A percentile compares a stretch with the other conserved stretches of the same genome.
phyloP scores from a whole-genome alignment of 345 rosid species.

The Syzygium aromaticum region DNA sequence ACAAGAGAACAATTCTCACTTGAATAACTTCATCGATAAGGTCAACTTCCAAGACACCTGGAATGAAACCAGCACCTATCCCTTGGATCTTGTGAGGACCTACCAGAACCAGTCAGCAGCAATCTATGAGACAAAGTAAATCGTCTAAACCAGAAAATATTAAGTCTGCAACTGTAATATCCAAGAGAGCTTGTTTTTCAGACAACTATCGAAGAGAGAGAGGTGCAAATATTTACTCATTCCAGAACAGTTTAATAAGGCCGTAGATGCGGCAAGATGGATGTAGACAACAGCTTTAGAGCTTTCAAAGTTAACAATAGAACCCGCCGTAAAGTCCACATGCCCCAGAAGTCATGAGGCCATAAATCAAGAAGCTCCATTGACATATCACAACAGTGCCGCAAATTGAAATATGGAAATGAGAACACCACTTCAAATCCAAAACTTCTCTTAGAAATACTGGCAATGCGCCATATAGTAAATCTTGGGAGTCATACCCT shows the following conservation, averaged over 20 bases:
- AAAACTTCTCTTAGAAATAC: background rate
- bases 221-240: background rate
- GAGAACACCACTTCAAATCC: background rate
- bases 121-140: background rate
- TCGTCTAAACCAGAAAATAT: background rate
- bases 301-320: background rate
- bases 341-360: background rate
- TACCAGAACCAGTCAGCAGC: constrained; percentile 5
- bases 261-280: background rate
- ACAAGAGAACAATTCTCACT: constrained; percentile 23
- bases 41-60: constrained; percentile 69
- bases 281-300: background rate
- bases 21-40: constrained; percentile 76
- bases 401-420: background rate
- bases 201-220: background rate
- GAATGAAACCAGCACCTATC: constrained; percentile 89
- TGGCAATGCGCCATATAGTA: background rate
- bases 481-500: background rate
- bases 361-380: background rate
- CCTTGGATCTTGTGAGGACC: constrained; percentile 98
- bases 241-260: background rate
- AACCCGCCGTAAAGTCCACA: background rate
- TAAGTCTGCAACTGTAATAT: background rate
- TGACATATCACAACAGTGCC: background rate
- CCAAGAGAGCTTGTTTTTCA: background rate